These are phyloP conservation scores for Arthrinium puccinioides DNA, from an alignment of 2,329 filamentous ascomycete species.

Conservation along the genomic window DNA sequence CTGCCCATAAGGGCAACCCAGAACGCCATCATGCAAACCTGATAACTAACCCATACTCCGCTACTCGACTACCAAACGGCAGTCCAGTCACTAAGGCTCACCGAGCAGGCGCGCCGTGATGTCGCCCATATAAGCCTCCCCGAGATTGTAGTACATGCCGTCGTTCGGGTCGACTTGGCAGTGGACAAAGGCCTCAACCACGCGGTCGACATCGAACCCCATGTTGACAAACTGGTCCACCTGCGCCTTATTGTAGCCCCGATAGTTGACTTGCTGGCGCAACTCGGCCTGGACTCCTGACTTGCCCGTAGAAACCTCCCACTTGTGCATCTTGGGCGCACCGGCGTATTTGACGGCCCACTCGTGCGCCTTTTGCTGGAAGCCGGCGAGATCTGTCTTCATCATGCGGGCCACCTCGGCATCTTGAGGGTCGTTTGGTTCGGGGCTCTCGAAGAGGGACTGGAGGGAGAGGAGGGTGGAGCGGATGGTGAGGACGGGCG, in stretches of 20 bases:
- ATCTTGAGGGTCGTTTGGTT: constrained; percentile 95
- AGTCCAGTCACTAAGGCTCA: too few relatives aligned
- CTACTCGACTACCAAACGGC: too few relatives aligned
- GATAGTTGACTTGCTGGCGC: constrained; percentile 49
- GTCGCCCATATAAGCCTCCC: constrained; percentile 84
- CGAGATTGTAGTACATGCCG: constrained; percentile 77
- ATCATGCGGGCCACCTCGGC: constrained; percentile 92
- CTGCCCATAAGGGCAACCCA: too few relatives aligned
- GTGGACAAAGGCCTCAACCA: constrained; percentile 75
- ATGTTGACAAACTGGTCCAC: constrained; percentile 81
- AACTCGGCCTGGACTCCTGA: constrained; percentile 24
- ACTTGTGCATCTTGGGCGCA: constrained; percentile 47
- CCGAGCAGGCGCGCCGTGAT: constrained; percentile 79
- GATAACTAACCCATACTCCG: too few relatives aligned
- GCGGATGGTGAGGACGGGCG: constrained; percentile 93
- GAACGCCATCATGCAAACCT: too few relatives aligned
- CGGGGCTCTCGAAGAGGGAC: constrained; percentile 85
- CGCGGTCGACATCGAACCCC: constrained; percentile 84
- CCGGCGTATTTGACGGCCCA: constrained; percentile 84
- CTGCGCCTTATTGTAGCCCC: constrained; percentile 78
- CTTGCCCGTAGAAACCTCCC: too few relatives aligned
- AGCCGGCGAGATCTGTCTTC: constrained; percentile 68
- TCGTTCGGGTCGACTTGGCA: constrained; percentile 74
- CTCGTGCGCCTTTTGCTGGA: constrained; percentile 75
- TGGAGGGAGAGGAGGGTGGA: constrained; percentile 89